These are phyloP conservation scores for Penicillium coprophilum DNA, from an alignment of 495 filamentous ascomycete genomes.

Conservation along the genomic window DNA sequence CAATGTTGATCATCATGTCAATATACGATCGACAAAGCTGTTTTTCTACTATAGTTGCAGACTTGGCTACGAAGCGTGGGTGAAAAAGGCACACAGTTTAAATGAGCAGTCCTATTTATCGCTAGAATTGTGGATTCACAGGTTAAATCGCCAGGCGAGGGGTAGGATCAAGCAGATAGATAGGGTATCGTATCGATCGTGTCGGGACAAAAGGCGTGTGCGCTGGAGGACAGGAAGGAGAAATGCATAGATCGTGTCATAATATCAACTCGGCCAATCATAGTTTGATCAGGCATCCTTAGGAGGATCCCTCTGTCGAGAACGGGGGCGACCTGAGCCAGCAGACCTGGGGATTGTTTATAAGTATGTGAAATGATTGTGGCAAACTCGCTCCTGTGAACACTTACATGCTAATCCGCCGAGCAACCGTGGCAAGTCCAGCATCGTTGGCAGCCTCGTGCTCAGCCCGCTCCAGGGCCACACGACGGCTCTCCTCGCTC, in stretches of 20 bases:
- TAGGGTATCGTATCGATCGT: constrained; percentile 36
- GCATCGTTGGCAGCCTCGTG: constrained; percentile 90
- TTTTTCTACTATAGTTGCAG: neutral
- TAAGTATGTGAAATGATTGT: constrained; percentile 17
- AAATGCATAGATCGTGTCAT: constrained; percentile 34
- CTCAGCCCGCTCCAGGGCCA: constrained; percentile 79
- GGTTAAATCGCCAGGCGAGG: constrained; percentile 17
- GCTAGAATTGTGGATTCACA: constrained; percentile 19
- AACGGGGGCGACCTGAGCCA: constrained; percentile 34
- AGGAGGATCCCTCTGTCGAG: constrained; percentile 34
- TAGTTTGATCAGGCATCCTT: constrained; percentile 28
- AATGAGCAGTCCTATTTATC: constrained; percentile 19
- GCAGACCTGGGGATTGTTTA: constrained; percentile 34
- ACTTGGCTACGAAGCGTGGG: neutral
- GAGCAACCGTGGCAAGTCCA: constrained; percentile 76
- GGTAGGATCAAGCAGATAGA: constrained; percentile 28
- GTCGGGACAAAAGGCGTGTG: constrained; percentile 27
- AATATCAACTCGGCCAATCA: constrained; percentile 25
- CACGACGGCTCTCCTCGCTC: constrained; percentile 71
- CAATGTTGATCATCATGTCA: constrained; percentile 9
- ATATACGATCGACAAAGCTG: constrained; percentile 6
- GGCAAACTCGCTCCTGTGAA: neutral
- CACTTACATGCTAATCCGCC: constrained; percentile 94
- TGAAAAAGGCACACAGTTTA: constrained; percentile 10
- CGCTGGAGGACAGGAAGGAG: constrained; percentile 29